phyloP scores from a whole-genome alignment of 345 rosid genomes.

The Punica granatum region DNA sequence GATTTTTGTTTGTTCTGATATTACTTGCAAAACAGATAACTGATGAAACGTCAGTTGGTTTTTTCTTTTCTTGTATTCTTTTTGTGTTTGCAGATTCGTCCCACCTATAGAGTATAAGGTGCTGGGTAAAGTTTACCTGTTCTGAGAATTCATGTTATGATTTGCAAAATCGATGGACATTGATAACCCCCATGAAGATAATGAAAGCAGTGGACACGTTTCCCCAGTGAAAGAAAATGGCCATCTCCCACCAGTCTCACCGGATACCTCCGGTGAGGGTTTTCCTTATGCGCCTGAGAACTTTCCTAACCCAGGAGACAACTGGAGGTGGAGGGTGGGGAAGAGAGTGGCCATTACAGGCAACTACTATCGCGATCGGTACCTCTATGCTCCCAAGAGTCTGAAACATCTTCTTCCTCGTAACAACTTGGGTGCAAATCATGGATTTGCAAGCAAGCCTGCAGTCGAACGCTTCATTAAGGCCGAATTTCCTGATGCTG shows the following conservation, averaged over 20 bases:
- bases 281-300: conserved; percentile 79
- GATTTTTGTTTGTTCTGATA: not conserved
- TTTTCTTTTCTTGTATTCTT: not conserved
- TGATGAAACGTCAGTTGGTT: not conserved
- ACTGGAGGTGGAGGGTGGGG: conserved; percentile 88
- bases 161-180: not conserved
- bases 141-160: not conserved
- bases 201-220: conserved; percentile 16
- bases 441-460: conserved; percentile 50
- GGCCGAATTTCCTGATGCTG: conserved; percentile 38
- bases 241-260: conserved; percentile 31
- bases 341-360: conserved; percentile 45
- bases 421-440: conserved; percentile 11
- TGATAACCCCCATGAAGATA: conserved; percentile 8
- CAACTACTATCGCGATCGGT: conserved; percentile 45
- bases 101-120: not conserved
- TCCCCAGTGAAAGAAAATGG: conserved; percentile 20
- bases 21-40: not conserved
- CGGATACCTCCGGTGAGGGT: conserved; percentile 50
- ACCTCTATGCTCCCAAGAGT: conserved; percentile 57
- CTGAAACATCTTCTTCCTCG: conserved; percentile 15
- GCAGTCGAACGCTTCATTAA: conserved; percentile 37
- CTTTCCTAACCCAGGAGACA: conserved; percentile 76
- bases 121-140: not conserved
- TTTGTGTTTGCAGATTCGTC: not conserved